These are phyloP conservation scores for Cutaneotrichosporon dermatis DNA, from an alignment of 1,284 basidiomycete species.

Conservation along the genomic window DNA sequence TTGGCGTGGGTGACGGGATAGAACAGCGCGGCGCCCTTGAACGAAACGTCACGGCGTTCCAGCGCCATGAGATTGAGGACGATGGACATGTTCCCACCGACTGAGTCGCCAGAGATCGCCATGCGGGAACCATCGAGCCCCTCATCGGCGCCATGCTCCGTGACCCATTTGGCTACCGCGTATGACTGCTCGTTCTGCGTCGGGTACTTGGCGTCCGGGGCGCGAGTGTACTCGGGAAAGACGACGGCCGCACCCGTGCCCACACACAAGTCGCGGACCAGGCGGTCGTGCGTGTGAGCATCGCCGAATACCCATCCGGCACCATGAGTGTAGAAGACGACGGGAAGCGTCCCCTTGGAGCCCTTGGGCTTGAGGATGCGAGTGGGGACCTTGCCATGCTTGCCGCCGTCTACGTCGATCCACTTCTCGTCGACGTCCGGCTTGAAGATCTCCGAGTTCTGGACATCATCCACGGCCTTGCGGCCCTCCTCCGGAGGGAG, in stretches of 20 bases:
- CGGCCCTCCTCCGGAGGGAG: constrained; percentile 15
- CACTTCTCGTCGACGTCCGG: constrained; percentile 20
- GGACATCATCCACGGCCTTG: constrained; percentile 11
- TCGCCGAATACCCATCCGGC: constrained; percentile 18
- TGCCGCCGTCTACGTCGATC: constrained; percentile 10
- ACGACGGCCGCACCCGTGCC: constrained; percentile 15
- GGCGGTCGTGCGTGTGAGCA: constrained; percentile 19
- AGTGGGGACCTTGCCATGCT: background rate
- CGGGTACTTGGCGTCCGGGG: constrained; percentile 15
- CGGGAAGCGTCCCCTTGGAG: constrained; percentile 10
- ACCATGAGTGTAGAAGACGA: constrained; percentile 18
- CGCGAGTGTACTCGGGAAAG: constrained; percentile 16
- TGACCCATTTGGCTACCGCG: constrained; percentile 14
- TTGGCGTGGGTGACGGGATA: constrained; percentile 18
- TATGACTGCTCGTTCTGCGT: constrained; percentile 17
- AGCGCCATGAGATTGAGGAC: constrained; percentile 10
- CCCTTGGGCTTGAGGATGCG: constrained; percentile 17
- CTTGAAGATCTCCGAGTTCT: constrained; percentile 4
- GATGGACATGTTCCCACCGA: constrained; percentile 18
- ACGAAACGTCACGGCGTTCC: constrained; percentile 6
- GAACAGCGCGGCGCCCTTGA: constrained; percentile 10
- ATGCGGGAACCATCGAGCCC: constrained; percentile 11
- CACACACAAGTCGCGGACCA: constrained; percentile 16
- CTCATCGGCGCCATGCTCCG: constrained; percentile 9
- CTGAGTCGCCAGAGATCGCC: constrained; percentile 14